Percentiles rank a stretch among this genome's conserved stretches.
Conservation (phyloP, 2,329 filamentous ascomycete genomes). For the Calonectria pauciramosa region DNA sequence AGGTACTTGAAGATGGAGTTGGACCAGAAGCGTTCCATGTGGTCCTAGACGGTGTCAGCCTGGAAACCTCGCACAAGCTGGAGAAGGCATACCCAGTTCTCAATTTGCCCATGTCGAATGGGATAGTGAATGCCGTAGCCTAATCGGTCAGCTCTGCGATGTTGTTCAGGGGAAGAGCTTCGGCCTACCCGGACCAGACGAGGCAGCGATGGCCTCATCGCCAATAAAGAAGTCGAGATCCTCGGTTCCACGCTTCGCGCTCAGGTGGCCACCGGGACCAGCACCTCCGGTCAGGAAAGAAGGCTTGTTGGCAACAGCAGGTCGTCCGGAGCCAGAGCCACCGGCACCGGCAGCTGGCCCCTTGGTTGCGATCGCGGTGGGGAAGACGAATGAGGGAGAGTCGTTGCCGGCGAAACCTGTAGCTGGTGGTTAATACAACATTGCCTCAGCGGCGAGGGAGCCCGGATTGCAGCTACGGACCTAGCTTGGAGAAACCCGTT, state of each 20-base stretch:
- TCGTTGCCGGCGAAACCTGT: conserved; percentile 98
- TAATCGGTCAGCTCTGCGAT: conserved; percentile 52
- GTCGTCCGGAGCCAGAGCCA: conserved; percentile 87
- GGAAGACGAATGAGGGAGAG: conserved; percentile 98
- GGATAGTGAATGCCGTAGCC: conserved; percentile 98
- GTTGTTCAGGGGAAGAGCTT: conserved; percentile 19
- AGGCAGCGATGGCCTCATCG: conserved; percentile 90
- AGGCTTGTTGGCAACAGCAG: conserved; percentile 93
- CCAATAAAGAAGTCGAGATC: conserved; percentile 99
- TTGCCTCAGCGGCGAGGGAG: neutral
- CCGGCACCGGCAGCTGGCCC: conserved; percentile 77
- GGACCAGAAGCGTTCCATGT: conserved; percentile 99
- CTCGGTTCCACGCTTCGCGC: conserved; percentile 94
- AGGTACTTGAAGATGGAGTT: conserved; percentile 99
- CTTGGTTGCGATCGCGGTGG: conserved; percentile 98
- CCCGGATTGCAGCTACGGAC: conserved; percentile 65
- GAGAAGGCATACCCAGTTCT: conserved; percentile 85
- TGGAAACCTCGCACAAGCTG: neutral
- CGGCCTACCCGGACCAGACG: conserved; percentile 80
- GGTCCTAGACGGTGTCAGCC: conserved; percentile 74
- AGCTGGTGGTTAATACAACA: conserved; percentile 43
- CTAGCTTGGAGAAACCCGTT: conserved; percentile 99
- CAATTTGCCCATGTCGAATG: conserved; percentile 97
- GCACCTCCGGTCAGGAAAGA: conserved; percentile 94
- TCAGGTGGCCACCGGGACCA: conserved; percentile 85